A percentile compares a stretch with the other conserved stretches of the same genome.
phyloP scores from a whole-genome alignment of 371 early-diverging fungal species.

The Vairimorpha ceranae region DNA sequence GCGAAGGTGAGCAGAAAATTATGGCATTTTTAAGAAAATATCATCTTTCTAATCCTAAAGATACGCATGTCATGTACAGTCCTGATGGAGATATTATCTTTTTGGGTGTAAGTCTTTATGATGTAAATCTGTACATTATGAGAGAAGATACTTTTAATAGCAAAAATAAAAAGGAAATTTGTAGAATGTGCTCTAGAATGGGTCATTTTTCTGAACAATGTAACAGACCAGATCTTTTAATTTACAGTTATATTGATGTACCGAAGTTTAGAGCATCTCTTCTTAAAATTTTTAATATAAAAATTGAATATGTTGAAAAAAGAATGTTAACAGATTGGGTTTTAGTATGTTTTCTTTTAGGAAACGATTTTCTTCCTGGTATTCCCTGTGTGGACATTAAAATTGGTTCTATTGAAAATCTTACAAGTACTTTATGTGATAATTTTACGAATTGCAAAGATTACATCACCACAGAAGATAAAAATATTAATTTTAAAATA shows the following conservation, averaged over 20 bases:
- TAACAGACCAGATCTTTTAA: slow-evolving; percentile 30
- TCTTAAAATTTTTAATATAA: slow-evolving; percentile 38
- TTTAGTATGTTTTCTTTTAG: slow-evolving; percentile 93
- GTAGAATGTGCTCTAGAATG: slow-evolving; percentile 72
- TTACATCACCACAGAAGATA: slow-evolving; percentile 50
- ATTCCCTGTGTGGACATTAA: slow-evolving; percentile 88
- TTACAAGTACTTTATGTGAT: slow-evolving; percentile 34
- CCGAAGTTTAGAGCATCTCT: slow-evolving; percentile 42
- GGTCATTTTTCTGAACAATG: slow-evolving; percentile 76
- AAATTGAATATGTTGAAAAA: slow-evolving; percentile 62
- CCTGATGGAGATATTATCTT: slow-evolving; percentile 98
- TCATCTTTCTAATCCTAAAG: slow-evolving; percentile 71
- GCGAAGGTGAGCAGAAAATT: slow-evolving; percentile 99
- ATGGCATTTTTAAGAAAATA: slow-evolving; percentile 89
- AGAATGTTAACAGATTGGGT: slow-evolving; percentile 96
- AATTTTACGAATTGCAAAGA: slow-evolving; percentile 28
- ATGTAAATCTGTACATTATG: slow-evolving; percentile 85
- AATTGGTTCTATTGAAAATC: slow-evolving; percentile 83
- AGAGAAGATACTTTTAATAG: slow-evolving; percentile 88
- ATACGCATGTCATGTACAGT: slow-evolving; percentile 84
- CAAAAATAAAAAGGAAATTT: slow-evolving; percentile 65
- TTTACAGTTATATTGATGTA: slow-evolving; percentile 55
- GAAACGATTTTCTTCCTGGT: slow-evolving; percentile 98
- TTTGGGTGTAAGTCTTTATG: slow-evolving; percentile 90
- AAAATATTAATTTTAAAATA: slow-evolving; percentile 46